Conservation (phyloP, 495 filamentous ascomycete genomes). For the Talaromyces borbonicus region DNA sequence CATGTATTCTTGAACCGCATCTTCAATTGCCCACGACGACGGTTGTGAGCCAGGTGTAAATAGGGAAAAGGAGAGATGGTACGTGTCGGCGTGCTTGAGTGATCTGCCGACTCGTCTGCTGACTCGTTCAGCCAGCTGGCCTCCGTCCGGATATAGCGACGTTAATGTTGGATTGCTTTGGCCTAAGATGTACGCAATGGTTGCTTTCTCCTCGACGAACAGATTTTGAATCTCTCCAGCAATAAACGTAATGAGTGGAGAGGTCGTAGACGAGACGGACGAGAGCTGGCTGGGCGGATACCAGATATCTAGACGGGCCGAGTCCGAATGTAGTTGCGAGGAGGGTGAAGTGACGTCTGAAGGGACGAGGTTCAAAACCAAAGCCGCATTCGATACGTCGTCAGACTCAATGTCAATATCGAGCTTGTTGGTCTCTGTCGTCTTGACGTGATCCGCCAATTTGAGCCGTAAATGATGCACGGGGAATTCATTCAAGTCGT, state of each 20-base stretch:
- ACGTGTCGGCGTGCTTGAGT: conserved; percentile 85
- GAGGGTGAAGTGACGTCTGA: conserved; percentile 45
- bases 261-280: conserved; percentile 55
- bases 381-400: conserved; percentile 42
- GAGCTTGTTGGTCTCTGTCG: conserved; percentile 19
- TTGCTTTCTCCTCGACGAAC: conserved; percentile 84
- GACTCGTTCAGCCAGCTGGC: conserved; percentile 37
- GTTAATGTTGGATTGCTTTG: conserved; percentile 13
- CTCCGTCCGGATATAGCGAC: conserved; percentile 22
- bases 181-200: conserved; percentile 69
- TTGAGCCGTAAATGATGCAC: conserved; percentile 77
- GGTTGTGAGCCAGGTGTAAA: conserved; percentile 72
- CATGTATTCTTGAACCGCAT: conserved; percentile 72
- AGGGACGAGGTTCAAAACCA: conserved; percentile 59
- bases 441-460: conserved; percentile 36
- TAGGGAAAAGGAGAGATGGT: conserved; percentile 91
- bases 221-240: conserved; percentile 67
- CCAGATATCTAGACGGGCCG: conserved; percentile 65
- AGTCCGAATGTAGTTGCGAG: conserved; percentile 55
- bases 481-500: conserved; percentile 88
- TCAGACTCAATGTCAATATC: conserved; percentile 7
- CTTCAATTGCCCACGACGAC: conserved; percentile 85
- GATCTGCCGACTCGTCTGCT: conserved; percentile 61
- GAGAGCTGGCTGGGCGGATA: conserved; percentile 70
- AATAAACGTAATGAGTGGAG: conserved; percentile 69